Conservation (phyloP, 2,329 filamentous ascomycete species). For the Colletotrichum liaoningense region DNA sequence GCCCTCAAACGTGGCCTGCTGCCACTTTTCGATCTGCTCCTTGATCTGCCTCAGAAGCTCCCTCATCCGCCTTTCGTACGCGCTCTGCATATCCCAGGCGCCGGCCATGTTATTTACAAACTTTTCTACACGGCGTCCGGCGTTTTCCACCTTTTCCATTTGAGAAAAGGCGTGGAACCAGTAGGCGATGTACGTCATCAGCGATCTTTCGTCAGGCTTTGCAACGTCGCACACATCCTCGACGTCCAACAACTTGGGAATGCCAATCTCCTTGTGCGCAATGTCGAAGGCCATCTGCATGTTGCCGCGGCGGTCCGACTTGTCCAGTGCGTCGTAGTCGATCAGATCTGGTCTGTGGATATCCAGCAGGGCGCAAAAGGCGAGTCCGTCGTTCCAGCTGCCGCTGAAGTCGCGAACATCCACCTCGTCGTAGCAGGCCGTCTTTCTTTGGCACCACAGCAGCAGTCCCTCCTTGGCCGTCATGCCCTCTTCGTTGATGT, state of each 20-base stretch:
- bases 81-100: slow-evolving; percentile 99
- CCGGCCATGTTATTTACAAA: slow-evolving; percentile 99
- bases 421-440: slow-evolving; percentile 97
- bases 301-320: slow-evolving; percentile 92
- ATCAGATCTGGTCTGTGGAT: slow-evolving; percentile 98
- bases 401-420: slow-evolving; percentile 93
- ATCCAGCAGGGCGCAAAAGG: slow-evolving; percentile 95
- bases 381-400: slow-evolving; percentile 97
- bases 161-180: slow-evolving; percentile 99
- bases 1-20: slow-evolving; percentile 84
- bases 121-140: slow-evolving; percentile 94
- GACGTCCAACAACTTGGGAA: slow-evolving; percentile 93
- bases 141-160: slow-evolving; percentile 98
- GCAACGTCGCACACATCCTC: slow-evolving; percentile 98
- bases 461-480: slow-evolving; percentile 96
- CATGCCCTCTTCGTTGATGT: slow-evolving; percentile 98
- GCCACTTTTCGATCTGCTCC: slow-evolving; percentile 81
- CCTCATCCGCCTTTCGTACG: slow-evolving; percentile 91
- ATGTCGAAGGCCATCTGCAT: slow-evolving; percentile 99
- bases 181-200: slow-evolving; percentile 99
- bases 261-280: slow-evolving; percentile 94
- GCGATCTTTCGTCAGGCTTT: slow-evolving; percentile 92
- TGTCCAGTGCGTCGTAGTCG: slow-evolving; percentile 95
- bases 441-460: slow-evolving; percentile 98
- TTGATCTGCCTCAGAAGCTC: slow-evolving; percentile 81